A percentile compares a stretch with the other conserved stretches of the same genome.
Evolutionary conservation across 2,329 filamentous ascomycete species (phyloP).

Genomic region (Paraphaeosphaeria sporulosa): DNA sequence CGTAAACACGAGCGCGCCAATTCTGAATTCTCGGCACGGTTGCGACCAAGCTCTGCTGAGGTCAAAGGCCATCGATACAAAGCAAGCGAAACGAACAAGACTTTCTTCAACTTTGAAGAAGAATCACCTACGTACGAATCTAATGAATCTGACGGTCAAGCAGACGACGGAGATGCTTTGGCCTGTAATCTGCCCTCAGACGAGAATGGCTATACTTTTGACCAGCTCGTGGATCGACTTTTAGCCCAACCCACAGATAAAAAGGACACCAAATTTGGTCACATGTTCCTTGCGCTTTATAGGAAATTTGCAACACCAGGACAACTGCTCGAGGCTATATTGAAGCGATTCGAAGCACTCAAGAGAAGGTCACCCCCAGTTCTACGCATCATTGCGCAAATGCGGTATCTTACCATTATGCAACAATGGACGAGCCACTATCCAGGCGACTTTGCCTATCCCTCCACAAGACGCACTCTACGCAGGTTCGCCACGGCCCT

Average conservation of each 20-base stretch:
- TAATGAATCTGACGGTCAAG: slow-evolving; percentile 71
- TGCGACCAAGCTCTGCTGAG: slow-evolving; percentile 38
- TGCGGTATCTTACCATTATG: slow-evolving; percentile 82
- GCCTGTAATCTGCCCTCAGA: slow-evolving; percentile 56
- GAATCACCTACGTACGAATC: slow-evolving; percentile 74
- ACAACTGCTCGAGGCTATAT: slow-evolving; percentile 78
- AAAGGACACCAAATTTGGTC: slow-evolving; percentile 85
- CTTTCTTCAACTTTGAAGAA: slow-evolving; percentile 74
- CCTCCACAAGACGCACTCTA: slow-evolving; percentile 74
- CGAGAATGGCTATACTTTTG: slow-evolving; percentile 65
- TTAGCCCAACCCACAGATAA: slow-evolving; percentile 82
- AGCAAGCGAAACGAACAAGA: slow-evolving; percentile 56
- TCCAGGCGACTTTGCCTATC: slow-evolving; percentile 89
- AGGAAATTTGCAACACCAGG: slow-evolving; percentile 89
- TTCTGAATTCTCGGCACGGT: slow-evolving; percentile 54
- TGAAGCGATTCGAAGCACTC: slow-evolving; percentile 76
- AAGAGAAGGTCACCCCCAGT: slow-evolving; percentile 74
- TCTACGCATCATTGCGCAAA: slow-evolving; percentile 79
- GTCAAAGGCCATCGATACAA: slow-evolving; percentile 46
- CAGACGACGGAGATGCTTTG: slow-evolving; percentile 65
- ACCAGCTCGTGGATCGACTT: slow-evolving; percentile 78
- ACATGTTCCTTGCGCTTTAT: slow-evolving; percentile 91
- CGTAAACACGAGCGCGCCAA: slow-evolving; percentile 56
- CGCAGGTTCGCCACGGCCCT: slow-evolving; percentile 78
- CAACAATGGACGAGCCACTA: slow-evolving; percentile 90